Conservation (phyloP, 2,329 filamentous ascomycete species). For the Clarireedia sp. region DNA sequence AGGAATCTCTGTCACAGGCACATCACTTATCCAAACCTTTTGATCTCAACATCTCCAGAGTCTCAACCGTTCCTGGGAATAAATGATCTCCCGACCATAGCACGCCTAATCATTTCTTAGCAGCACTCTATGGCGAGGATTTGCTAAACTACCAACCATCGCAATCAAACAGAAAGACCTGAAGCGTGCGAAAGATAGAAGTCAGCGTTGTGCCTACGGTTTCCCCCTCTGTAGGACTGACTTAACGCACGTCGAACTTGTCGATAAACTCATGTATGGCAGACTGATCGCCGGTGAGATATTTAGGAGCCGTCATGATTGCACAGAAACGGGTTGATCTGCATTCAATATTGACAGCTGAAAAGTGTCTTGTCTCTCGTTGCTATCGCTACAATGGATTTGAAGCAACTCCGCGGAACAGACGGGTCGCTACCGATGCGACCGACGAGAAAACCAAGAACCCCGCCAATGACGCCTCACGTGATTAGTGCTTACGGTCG, state of each 20-base stretch:
- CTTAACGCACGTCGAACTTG: conserved; percentile 75
- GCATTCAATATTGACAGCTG: not conserved
- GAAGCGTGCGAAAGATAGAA: conserved; percentile 15
- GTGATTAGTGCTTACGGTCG: not conserved
- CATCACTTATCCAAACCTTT: conserved; percentile 45
- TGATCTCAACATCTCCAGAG: conserved; percentile 70
- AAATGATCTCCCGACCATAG: conserved; percentile 93
- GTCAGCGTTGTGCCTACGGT: conserved; percentile 11
- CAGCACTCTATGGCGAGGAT: not conserved
- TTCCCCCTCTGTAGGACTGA: conserved; percentile 14
- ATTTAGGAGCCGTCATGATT: conserved; percentile 34
- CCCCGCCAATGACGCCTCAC: not conserved
- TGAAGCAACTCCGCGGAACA: not conserved
- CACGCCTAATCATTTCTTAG: conserved; percentile 53
- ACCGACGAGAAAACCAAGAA: not conserved
- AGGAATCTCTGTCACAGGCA: not conserved
- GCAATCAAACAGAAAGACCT: conserved; percentile 94
- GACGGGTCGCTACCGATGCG: not conserved
- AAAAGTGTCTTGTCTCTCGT: not conserved
- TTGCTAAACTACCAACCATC: conserved; percentile 58
- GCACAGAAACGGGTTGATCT: not conserved
- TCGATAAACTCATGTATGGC: conserved; percentile 79
- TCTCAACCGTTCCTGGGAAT: conserved; percentile 79
- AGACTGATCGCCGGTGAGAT: conserved; percentile 71
- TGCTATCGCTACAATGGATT: not conserved